Conservation (phyloP, 1,284 basidiomycete genomes). For the Earliella scabrosa region DNA sequence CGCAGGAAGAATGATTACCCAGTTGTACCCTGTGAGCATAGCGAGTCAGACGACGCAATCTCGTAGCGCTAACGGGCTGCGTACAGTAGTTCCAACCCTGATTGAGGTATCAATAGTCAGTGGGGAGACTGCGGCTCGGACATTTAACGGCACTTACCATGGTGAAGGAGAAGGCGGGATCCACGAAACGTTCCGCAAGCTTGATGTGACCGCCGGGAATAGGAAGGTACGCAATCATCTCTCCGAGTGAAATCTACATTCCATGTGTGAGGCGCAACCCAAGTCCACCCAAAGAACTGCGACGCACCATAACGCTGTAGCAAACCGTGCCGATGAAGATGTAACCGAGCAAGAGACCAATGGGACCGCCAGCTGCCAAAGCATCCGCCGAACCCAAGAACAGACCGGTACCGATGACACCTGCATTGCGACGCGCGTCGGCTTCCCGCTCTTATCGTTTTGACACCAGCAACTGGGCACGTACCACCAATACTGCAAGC, state of each 20-base stretch:
- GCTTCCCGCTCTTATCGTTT: neutral
- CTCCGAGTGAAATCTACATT: conserved; percentile 52
- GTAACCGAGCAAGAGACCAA: conserved; percentile 71
- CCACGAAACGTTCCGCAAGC: conserved; percentile 72
- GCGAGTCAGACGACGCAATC: too few species aligned
- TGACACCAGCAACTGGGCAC: neutral
- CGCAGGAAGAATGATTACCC: conserved; percentile 57
- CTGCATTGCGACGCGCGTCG: conserved; percentile 42
- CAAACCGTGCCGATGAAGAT: conserved; percentile 64
- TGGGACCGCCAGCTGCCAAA: conserved; percentile 57
- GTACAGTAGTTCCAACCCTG: conserved; percentile 67
- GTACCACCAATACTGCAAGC: conserved; percentile 40
- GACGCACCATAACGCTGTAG: conserved; percentile 46
- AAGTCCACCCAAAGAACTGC: neutral
- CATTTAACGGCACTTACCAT: conserved; percentile 39
- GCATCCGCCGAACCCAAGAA: conserved; percentile 69
- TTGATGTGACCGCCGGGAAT: conserved; percentile 72
- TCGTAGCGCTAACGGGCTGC: too few species aligned
- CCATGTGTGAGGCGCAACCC: too few species aligned
- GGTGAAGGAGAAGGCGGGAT: conserved; percentile 70
- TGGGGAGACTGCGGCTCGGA: neutral
- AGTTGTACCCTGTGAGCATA: conserved; percentile 51
- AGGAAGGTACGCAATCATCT: conserved; percentile 75
- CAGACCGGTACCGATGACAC: conserved; percentile 78
- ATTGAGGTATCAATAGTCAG: neutral